Evolutionary conservation across 257 asterid species (phyloP).

Genomic region (Solanum pimpinellifolium): DNA sequence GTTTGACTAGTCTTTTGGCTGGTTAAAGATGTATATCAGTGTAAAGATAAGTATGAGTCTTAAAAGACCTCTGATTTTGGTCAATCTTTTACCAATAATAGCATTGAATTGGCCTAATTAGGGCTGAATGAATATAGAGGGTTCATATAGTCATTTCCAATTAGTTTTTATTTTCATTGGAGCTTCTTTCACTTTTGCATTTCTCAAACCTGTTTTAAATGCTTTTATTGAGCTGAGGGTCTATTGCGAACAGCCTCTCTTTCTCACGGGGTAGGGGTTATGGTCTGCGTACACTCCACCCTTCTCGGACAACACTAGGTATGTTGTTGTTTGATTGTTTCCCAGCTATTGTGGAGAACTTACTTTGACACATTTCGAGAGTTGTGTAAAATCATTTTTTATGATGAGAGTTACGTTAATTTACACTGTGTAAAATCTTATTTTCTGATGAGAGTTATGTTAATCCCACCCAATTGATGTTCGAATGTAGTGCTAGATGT

Average conservation of each 20-base stretch:
- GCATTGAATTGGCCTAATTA: background rate
- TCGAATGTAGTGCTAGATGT: background rate
- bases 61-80: background rate
- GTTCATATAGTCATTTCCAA: background rate
- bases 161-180: background rate
- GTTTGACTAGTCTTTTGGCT: background rate
- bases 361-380: background rate
- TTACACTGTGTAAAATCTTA: background rate
- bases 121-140: background rate
- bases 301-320: background rate
- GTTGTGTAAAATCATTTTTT: background rate
- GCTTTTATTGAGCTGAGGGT: background rate
- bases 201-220: background rate
- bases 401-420: background rate
- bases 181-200: background rate
- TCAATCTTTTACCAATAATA: background rate
- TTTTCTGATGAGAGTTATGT: background rate
- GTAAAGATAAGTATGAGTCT: background rate
- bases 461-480: background rate
- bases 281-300: background rate
- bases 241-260: background rate
- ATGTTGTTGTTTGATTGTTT: background rate
- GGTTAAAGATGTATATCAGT: background rate
- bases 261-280: background rate
- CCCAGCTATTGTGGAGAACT: background rate